These are phyloP conservation scores for Prinsepia uniflora DNA, from an alignment of 306 rosid genomes.

Conservation along the genomic window DNA sequence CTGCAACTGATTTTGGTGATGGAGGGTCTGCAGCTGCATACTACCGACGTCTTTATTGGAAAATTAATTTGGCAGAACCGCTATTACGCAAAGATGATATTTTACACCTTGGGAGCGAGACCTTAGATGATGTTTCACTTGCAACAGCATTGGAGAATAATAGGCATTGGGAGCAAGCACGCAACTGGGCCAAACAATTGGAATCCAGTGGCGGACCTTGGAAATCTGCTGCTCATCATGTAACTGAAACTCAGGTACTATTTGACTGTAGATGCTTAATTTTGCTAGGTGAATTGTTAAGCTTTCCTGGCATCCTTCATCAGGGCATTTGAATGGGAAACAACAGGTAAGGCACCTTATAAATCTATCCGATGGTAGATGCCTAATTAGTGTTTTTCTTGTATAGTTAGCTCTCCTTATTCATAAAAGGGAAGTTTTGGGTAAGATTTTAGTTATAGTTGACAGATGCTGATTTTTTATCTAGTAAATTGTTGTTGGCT, in stretches of 20 bases:
- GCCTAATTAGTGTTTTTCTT: neutral
- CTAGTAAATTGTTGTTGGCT: no score
- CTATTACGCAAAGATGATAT: conserved; percentile 57
- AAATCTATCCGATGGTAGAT: neutral
- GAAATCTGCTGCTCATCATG: conserved; percentile 82
- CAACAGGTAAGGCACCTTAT: neutral
- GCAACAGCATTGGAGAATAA: conserved; percentile 66
- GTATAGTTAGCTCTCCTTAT: neutral
- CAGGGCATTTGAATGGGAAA: neutral
- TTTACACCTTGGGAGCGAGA: conserved; percentile 68
- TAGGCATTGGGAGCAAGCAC: conserved; percentile 96
- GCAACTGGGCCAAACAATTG: conserved; percentile 96
- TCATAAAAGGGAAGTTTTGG: neutral
- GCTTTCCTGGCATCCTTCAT: neutral
- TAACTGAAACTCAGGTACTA: conserved; percentile 89
- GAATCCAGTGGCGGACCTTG: conserved; percentile 77
- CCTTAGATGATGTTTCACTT: conserved; percentile 85
- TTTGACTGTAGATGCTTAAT: conserved; percentile 19
- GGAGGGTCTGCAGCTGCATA: conserved; percentile 70
- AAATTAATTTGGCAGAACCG: conserved; percentile 91
- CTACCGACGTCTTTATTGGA: conserved; percentile 73
- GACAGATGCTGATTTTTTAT: neutral
- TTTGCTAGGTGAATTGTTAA: neutral
- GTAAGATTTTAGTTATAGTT: neutral
- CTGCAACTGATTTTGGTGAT: conserved; percentile 89